A percentile compares a stretch with the other conserved stretches of the same genome.
Conservation (phyloP, 2,329 filamentous ascomycete species). For the Huntiella bhutanensis region DNA sequence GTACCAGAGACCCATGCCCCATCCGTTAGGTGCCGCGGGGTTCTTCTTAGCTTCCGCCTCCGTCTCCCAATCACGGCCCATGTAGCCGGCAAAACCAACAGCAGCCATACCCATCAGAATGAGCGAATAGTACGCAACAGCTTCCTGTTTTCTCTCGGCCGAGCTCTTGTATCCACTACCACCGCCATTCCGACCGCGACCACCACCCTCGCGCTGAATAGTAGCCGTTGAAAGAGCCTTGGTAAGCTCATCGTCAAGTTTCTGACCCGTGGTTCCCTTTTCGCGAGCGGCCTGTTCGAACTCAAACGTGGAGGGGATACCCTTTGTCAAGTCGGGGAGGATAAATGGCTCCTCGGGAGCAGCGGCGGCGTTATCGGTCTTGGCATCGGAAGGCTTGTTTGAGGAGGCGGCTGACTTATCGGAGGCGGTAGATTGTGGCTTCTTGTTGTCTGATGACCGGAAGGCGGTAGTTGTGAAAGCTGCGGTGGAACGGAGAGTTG, state of each 20-base stretch:
- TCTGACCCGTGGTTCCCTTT: constrained; percentile 13
- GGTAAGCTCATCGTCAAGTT: constrained; percentile 18
- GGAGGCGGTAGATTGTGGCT: not conserved
- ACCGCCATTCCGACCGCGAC: constrained; percentile 35
- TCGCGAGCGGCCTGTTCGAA: constrained; percentile 39
- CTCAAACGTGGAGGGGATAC: constrained; percentile 78
- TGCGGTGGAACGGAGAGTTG: constrained; percentile 11
- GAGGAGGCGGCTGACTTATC: not conserved
- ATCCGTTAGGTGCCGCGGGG: constrained; percentile 52
- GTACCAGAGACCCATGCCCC: constrained; percentile 59
- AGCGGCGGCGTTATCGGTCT: constrained; percentile 1
- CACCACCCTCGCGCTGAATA: constrained; percentile 22
- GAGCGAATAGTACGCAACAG: constrained; percentile 59
- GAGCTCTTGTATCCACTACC: constrained; percentile 79
- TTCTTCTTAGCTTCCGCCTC: constrained; percentile 53
- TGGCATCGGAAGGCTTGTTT: not conserved
- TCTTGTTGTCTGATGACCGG: not conserved
- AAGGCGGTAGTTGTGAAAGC: not conserved
- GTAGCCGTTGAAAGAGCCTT: constrained; percentile 15
- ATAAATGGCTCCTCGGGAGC: constrained; percentile 33
- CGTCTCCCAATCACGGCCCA: constrained; percentile 80
- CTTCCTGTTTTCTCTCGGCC: constrained; percentile 61
- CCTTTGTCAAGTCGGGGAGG: constrained; percentile 80
- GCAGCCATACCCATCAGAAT: constrained; percentile 35
- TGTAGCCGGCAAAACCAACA: constrained; percentile 45